Percentiles rank a stretch among this genome's conserved stretches.
Conservation (phyloP, 768 basidiomycete genomes). For the Suillus americanus region DNA sequence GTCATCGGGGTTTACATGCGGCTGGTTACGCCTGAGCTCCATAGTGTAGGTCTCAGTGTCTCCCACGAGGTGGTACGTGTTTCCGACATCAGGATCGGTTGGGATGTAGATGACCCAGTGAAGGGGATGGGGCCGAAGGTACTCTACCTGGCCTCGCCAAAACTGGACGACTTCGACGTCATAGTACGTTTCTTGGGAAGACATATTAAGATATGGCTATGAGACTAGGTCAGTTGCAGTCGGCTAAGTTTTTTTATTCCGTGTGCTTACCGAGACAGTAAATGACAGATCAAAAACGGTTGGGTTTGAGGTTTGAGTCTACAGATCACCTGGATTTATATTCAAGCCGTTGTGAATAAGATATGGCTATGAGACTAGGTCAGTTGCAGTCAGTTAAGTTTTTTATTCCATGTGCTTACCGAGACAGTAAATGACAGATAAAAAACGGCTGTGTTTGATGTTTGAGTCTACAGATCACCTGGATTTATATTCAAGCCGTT, state of each 20-base stretch:
- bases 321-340: neutral
- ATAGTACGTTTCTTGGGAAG: conserved; percentile 19
- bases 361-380: neutral
- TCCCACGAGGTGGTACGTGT: conserved; percentile 29
- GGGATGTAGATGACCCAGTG: conserved; percentile 34
- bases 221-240: neutral
- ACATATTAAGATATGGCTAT: conserved; percentile 3
- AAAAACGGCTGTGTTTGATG: neutral
- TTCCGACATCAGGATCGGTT: conserved; percentile 17
- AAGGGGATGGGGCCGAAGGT: conserved; percentile 13
- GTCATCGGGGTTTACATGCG: conserved; percentile 8
- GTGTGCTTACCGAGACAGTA: neutral
- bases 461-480: neutral
- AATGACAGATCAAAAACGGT: neutral
- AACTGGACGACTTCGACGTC: conserved; percentile 31
- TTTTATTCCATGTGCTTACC: neutral
- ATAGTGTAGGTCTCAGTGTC: conserved; percentile 23
- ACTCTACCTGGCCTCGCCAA: conserved; percentile 24
- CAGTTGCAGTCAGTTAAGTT: neutral
- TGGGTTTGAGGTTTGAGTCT: neutral
- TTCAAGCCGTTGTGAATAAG: neutral
- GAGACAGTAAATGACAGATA: neutral
- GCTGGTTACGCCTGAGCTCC: conserved; percentile 9
- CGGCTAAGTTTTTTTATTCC: neutral
- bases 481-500: neutral